A percentile compares a stretch with the other conserved stretches of the same genome.
Evolutionary conservation across 352 stramenopile species (phyloP).

Genomic region (Globisporangium paddicum): DNA sequence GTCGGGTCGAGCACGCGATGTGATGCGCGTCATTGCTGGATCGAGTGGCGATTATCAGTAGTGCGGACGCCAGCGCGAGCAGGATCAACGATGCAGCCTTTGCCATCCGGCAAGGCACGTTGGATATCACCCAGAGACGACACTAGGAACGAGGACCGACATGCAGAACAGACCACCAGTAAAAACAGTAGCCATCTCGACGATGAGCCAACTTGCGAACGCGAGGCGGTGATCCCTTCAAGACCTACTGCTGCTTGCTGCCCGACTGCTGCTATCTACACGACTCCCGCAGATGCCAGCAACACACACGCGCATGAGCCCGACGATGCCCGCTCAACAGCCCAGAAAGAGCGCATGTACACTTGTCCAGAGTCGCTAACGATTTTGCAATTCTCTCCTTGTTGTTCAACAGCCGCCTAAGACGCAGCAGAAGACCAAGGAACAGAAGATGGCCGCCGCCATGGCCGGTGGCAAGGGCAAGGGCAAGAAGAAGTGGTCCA

Average conservation of each 20-base stretch:
- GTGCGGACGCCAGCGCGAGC: not conserved
- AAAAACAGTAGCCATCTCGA: not conserved
- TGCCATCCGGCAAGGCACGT: too few species aligned
- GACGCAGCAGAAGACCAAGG: slow-evolving; percentile 99
- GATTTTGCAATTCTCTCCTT: not conserved
- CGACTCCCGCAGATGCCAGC: not conserved
- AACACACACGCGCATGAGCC: not conserved
- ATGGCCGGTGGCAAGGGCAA: slow-evolving; percentile 97
- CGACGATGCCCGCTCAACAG: not conserved
- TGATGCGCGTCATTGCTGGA: not conserved
- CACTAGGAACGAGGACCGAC: too few species aligned
- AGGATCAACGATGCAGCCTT: too few species aligned
- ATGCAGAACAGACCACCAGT: not conserved
- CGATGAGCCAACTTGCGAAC: not conserved
- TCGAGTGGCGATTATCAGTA: not conserved
- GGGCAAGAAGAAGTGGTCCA: slow-evolving; percentile 99
- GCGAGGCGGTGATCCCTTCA: not conserved
- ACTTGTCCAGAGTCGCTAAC: not conserved
- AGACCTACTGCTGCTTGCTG: not conserved
- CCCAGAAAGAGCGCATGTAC: not conserved
- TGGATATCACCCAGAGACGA: too few species aligned
- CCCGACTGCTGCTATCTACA: not conserved
- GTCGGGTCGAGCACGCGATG: not conserved
- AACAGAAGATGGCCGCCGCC: slow-evolving; percentile 99
- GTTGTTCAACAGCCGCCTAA: slow-evolving; percentile 89